Evolutionary conservation across 108 stramenopile genomes (phyloP).

Genomic region (Discostella stelligeroides): DNA sequence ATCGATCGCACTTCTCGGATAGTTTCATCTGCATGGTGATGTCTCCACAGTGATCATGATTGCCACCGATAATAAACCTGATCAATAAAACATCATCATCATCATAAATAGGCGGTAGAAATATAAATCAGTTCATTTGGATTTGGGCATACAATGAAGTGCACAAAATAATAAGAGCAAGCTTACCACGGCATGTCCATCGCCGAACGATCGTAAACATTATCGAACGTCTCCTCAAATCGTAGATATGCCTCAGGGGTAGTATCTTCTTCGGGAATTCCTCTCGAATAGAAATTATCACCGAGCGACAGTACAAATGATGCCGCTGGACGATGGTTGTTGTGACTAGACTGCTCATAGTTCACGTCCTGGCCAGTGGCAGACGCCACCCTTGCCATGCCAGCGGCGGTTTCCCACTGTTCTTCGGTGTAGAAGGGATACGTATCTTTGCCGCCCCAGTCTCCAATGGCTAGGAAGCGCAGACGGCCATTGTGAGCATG

Average conservation of each 20-base stretch:
- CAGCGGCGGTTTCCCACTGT: conserved; percentile 47
- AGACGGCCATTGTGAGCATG: conserved; percentile 20
- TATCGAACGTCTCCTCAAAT: conserved; percentile 50
- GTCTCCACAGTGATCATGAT: conserved; percentile 60
- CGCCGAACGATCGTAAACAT: conserved; percentile 45
- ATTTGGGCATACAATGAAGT: no score
- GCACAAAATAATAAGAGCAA: not conserved
- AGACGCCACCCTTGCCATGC: conserved; percentile 49
- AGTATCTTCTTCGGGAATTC: conserved; percentile 19
- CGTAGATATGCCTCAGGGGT: conserved; percentile 2
- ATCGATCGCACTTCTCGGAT: conserved; percentile 21
- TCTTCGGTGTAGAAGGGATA: conserved; percentile 45
- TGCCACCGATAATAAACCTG: conserved; percentile 50
- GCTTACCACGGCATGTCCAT: conserved; percentile 43
- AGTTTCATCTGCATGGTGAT: conserved; percentile 42
- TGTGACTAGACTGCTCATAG: not conserved
- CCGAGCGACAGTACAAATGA: conserved; percentile 57
- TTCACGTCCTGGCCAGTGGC: not conserved
- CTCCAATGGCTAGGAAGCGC: conserved; percentile 56
- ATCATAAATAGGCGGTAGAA: no score
- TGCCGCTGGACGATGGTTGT: conserved; percentile 18
- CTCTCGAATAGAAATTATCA: conserved; percentile 57
- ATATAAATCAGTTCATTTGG: no score
- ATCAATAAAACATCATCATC: no score
- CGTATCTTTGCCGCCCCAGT: conserved; percentile 53